phyloP scores from a whole-genome alignment of 2,329 filamentous ascomycete genomes.

The Pyrenochaeta sp. region DNA sequence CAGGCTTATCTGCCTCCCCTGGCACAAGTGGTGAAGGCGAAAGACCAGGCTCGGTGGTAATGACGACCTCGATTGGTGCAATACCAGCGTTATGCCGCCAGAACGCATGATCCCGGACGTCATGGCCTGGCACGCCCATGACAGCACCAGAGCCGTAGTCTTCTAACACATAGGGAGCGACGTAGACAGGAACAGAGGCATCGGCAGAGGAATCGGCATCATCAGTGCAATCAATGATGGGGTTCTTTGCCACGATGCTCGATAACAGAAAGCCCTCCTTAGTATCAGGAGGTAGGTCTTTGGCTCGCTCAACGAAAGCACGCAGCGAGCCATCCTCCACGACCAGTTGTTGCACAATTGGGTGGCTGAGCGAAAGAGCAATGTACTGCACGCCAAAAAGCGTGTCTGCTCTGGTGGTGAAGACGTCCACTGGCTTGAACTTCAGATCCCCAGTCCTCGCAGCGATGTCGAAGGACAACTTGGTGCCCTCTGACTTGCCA shows the following conservation, averaged over 20 bases:
- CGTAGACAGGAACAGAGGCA: slow-evolving; percentile 76
- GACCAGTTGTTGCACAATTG: slow-evolving; percentile 70
- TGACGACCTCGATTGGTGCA: slow-evolving; percentile 69
- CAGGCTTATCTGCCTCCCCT: slow-evolving; percentile 62
- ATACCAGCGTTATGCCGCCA: slow-evolving; percentile 75
- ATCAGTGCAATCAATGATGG: slow-evolving; percentile 63
- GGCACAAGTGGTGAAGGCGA: slow-evolving; percentile 24
- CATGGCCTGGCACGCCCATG: slow-evolving; percentile 91
- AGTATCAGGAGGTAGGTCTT: slow-evolving; percentile 63
- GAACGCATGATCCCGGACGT: slow-evolving; percentile 79
- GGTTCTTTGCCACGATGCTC: slow-evolving; percentile 44
- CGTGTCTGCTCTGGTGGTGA: slow-evolving; percentile 86
- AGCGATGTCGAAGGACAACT: slow-evolving; percentile 73
- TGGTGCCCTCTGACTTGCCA: slow-evolving; percentile 77
- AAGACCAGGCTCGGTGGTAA: slow-evolving; percentile 20
- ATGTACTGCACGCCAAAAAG: slow-evolving; percentile 88
- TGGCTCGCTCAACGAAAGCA: slow-evolving; percentile 69
- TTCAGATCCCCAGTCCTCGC: slow-evolving; percentile 45
- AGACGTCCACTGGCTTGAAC: slow-evolving; percentile 71
- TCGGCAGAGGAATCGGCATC: slow-evolving; percentile 52
- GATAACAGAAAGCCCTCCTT: slow-evolving; percentile 73
- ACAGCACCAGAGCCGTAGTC: slow-evolving; percentile 89
- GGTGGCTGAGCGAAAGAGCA: slow-evolving; percentile 77
- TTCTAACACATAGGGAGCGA: slow-evolving; percentile 83
- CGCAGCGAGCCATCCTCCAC: slow-evolving; percentile 68